phyloP scores from a whole-genome alignment of 2,329 filamentous ascomycete genomes.

The Cytospora paraplurivora region DNA sequence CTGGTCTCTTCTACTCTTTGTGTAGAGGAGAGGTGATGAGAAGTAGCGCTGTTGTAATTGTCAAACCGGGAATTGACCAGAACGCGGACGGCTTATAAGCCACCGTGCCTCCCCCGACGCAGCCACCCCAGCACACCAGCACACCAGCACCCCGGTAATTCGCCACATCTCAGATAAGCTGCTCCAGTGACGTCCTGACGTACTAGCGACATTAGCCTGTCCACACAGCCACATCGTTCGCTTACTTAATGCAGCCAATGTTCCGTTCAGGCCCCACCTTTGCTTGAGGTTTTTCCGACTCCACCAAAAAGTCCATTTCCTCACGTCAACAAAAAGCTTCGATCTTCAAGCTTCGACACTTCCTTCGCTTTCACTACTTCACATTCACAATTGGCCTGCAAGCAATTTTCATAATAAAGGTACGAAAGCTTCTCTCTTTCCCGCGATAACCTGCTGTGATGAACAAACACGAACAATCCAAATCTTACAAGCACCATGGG shows the following conservation, averaged over 20 bases:
- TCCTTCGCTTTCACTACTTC: slow-evolving; percentile 4
- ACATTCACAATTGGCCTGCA: slow-evolving; percentile 17
- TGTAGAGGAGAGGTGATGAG: slow-evolving; percentile 14
- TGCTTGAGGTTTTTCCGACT: background rate
- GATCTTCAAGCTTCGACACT: background rate
- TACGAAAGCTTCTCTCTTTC: slow-evolving; percentile 30
- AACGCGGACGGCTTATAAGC: slow-evolving; percentile 16
- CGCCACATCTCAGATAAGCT: slow-evolving; percentile 13
- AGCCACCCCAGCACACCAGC: slow-evolving; percentile 10
- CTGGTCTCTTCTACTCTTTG: slow-evolving; percentile 29
- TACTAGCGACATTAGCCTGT: background rate
- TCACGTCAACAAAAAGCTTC: slow-evolving; percentile 17
- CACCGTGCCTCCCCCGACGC: slow-evolving; percentile 8
- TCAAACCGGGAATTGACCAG: slow-evolving; percentile 2
- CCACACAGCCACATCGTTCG: background rate
- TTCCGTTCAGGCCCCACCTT: background rate
- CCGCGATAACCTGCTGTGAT: slow-evolving; percentile 43
- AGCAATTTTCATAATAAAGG: slow-evolving; percentile 32
- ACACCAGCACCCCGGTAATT: slow-evolving; percentile 14
- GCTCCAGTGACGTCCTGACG: background rate
- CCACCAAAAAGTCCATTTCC: slow-evolving; percentile 16
- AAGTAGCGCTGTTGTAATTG: background rate
- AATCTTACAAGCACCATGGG: slow-evolving; percentile 62
- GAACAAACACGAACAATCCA: slow-evolving; percentile 61
- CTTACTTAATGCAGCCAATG: background rate